Base-by-base conservation (phyloP, 257 asterid genomes). In the Solanum piurae region DNA sequence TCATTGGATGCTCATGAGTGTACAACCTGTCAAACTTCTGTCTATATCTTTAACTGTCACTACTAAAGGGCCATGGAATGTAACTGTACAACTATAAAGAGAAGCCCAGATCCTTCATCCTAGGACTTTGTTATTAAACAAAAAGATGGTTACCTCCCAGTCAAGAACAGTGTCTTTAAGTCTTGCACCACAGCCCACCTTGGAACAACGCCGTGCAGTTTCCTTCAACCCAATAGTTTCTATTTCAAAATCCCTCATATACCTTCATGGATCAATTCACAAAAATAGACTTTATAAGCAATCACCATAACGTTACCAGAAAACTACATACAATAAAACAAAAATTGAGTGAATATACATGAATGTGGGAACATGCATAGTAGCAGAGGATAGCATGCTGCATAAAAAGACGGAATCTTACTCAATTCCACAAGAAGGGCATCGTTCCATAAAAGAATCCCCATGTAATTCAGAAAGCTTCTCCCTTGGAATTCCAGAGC, bases 101-200 rank as follows among this genome's bases (percentile, higher is more conserved):
- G 66, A 80, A 80, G 66, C 29, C 21, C 85, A 80, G 85, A 80
- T 80, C 40, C 31, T 62, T 62, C 31, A 62, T 62, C 71, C 38
- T 64, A 64, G 75, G 77, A 60, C 16, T 8, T 46, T 66, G 77
- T 64, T 40, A 37, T 37, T 25, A 42, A 85, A 66, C 64, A 85
- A 60, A 85, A 40, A 14, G 68, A 25, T 11, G 36, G 68, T 80
- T 94, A 97, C 99, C 98, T 97, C 98, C 99, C 99, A 97, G 88
- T 97, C 99, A 80, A 97, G 98, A 90, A 97, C 98, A 12, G 98
- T 93, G 93, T 97, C 99, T 93, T 93, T 94, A 91, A 97, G 94
- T 92, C 94, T 97, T 42, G 96, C 91, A 80, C 93, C 92, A 90
- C 99, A 97, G 55, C 90, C 89, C 83, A 88, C 77, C 88, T 89